Conservation (phyloP, 169 alveolate species). For the Cryptosporidium felis region DNA sequence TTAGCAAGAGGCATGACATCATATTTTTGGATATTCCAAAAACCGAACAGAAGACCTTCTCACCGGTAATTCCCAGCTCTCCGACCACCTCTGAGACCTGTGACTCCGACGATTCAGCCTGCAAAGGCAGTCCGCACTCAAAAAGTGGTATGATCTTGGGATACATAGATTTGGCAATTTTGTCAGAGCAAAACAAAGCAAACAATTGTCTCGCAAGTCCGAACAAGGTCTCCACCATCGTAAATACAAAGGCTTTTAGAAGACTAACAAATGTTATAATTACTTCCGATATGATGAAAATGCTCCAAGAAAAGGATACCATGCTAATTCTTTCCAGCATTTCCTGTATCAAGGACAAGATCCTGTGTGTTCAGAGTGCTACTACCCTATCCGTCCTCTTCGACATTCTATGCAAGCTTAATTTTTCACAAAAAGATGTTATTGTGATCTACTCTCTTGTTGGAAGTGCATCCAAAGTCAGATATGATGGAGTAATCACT, state of each 20-base stretch:
- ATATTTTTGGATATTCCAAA: conserved; percentile 13
- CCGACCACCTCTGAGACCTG: conserved; percentile 36
- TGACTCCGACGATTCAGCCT: conserved; percentile 1
- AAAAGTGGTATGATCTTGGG: conserved; percentile 25
- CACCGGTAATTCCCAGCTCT: not conserved
- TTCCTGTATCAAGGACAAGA: conserved; percentile 1
- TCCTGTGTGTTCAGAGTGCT: conserved; percentile 21
- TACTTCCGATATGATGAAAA: conserved; percentile 2
- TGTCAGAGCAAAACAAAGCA: not conserved
- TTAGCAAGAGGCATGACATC: not conserved
- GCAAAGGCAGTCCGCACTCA: not conserved
- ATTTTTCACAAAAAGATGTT: not conserved
- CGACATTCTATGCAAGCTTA: not conserved
- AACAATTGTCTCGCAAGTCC: not conserved
- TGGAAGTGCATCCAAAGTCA: not conserved
- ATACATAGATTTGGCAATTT: conserved; percentile 7
- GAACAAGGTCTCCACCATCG: not conserved
- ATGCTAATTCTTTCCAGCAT: not conserved
- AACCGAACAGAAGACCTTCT: not conserved
- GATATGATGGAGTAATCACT: conserved; percentile 64
- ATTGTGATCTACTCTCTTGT: conserved; percentile 5
- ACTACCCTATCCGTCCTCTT: conserved; percentile 9
- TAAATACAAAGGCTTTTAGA: conserved; percentile 33
- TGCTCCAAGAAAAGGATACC: not conserved
- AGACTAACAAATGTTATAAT: conserved; percentile 27